Conservation (phyloP, 1,284 basidiomycete species). For the Sanghuangporus sanghuang region DNA sequence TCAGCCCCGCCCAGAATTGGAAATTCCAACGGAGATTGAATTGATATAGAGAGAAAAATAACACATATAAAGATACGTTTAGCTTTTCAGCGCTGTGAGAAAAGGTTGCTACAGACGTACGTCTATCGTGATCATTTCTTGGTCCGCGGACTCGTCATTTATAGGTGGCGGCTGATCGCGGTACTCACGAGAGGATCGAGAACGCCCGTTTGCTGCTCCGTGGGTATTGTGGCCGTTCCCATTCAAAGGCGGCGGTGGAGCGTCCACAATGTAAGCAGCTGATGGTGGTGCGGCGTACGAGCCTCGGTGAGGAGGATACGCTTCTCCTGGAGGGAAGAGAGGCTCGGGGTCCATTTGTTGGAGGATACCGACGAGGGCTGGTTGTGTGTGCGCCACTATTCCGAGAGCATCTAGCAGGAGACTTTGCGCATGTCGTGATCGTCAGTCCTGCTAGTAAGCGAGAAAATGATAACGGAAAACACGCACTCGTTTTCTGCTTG, state of each 20-base stretch:
- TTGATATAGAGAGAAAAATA: too few relatives aligned
- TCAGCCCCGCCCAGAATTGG: too few relatives aligned
- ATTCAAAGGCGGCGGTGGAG: neutral
- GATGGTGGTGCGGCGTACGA: neutral
- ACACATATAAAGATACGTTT: neutral
- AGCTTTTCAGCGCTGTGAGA: neutral
- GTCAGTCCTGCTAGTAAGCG: neutral
- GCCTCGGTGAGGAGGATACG: neutral
- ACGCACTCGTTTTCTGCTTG: constrained; percentile 19
- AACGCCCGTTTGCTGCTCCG: neutral
- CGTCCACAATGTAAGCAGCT: neutral
- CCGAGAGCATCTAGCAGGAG: constrained; percentile 16
- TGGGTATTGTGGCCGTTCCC: neutral
- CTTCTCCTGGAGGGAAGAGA: neutral
- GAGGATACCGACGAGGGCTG: constrained; percentile 8
- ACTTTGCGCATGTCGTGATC: neutral
- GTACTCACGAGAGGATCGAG: neutral
- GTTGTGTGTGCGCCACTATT: constrained; percentile 9
- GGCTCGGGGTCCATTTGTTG: constrained; percentile 2
- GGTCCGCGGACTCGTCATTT: neutral
- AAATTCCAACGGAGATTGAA: too few relatives aligned
- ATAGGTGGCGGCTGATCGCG: neutral
- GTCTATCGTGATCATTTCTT: constrained; percentile 1
- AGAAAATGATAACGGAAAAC: neutral
- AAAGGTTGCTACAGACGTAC: neutral